Evolutionary conservation across 78 protist genomes (phyloP).

Genomic region (Dictyostelium citrinum): DNA sequence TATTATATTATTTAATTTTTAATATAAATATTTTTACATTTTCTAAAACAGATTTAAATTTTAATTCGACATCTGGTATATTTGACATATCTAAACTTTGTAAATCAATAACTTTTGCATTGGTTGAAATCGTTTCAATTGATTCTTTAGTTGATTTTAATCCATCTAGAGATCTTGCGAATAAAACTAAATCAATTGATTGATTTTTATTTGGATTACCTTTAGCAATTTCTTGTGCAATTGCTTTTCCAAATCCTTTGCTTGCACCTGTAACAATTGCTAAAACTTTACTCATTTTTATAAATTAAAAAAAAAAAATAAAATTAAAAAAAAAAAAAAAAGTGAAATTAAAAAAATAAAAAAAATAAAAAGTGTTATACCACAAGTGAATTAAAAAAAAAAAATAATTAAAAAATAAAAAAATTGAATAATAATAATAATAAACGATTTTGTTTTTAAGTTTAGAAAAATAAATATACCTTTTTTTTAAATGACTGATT

Average conservation of each 20-base stretch:
- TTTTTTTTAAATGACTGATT: too few species aligned
- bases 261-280: constrained; percentile 32
- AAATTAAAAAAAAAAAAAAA: background rate
- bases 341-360: background rate
- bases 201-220: background rate
- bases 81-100: background rate
- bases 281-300: constrained; percentile 12
- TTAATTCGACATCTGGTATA: background rate
- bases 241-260: constrained; percentile 47
- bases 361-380: too few species aligned
- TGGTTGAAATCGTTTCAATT: background rate
- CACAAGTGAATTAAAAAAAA: background rate
- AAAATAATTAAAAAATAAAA: background rate
- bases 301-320: background rate
- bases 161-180: constrained; percentile 24
- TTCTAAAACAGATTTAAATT: background rate
- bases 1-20: background rate
- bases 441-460: too few species aligned
- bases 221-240: constrained; percentile 11
- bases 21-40: too few species aligned
- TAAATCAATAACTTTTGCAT: background rate
- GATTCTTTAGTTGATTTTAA: background rate
- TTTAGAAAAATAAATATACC: too few species aligned
- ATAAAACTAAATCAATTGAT: constrained; percentile 25
- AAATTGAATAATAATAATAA: background rate